A percentile compares a stretch with the other conserved stretches of the same genome.
These are phyloP conservation scores for Microbotryum silenes-acaulis DNA, from an alignment of 1,284 basidiomycete species.

Conservation along the genomic window DNA sequence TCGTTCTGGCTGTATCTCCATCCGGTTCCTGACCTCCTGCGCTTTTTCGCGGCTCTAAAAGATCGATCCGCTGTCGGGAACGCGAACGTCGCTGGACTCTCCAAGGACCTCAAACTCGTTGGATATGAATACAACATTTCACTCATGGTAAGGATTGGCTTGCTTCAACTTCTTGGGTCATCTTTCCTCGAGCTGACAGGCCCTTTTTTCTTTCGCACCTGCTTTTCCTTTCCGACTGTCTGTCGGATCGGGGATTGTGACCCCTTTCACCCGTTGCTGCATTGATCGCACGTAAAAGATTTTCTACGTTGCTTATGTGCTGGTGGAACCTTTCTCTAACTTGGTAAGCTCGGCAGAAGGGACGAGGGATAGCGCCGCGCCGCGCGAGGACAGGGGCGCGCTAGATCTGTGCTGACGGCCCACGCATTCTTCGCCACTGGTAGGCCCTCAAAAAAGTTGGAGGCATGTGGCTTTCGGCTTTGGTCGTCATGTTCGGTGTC, in stretches of 20 bases:
- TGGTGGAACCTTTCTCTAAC: constrained; percentile 35
- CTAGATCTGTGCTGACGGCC: background rate
- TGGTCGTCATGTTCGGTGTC: constrained; percentile 26
- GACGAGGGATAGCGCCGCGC: constrained; percentile 22
- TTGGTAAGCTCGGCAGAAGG: constrained; percentile 29
- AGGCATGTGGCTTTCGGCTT: constrained; percentile 24
- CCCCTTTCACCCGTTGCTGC: too few relatives aligned
- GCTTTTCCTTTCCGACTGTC: too few relatives aligned
- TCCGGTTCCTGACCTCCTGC: background rate
- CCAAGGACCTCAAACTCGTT: constrained; percentile 18
- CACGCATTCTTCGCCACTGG: background rate
- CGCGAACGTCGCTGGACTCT: constrained; percentile 28
- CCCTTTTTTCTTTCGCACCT: too few relatives aligned
- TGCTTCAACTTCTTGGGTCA: too few relatives aligned
- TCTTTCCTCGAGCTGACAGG: too few relatives aligned
- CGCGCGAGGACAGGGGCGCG: background rate
- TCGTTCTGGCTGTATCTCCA: background rate
- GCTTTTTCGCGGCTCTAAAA: background rate
- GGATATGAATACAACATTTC: constrained; percentile 23
- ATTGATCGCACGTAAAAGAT: too few relatives aligned
- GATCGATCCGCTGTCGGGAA: constrained; percentile 29
- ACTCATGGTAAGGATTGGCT: constrained; percentile 7
- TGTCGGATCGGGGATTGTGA: too few relatives aligned
- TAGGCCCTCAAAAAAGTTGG: constrained; percentile 29
- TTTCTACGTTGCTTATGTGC: constrained; percentile 32